Base-by-base conservation (phyloP, 2,329 filamentous ascomycete species). In the Teratosphaeria nubilosa region DNA sequence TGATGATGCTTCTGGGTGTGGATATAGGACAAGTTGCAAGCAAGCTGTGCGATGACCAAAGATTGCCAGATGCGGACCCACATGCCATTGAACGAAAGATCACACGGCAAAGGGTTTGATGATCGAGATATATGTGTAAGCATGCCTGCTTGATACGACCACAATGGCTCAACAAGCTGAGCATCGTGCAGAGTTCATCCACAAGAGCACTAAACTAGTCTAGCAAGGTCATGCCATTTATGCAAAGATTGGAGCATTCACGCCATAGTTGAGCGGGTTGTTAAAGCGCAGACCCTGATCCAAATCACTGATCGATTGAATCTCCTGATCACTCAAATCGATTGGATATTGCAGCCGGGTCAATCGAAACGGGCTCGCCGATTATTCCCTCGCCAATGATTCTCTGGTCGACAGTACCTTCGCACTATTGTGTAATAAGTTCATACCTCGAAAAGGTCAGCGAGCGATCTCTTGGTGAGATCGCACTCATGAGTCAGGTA, bases 201-300 rank as follows among this genome's bases (percentile, higher is more conserved):
- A 52, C 20, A 14, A 14, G 50, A 14, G 50, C 24, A 1, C 27
- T 20, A 5, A 25, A n/a, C 34, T 41, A 41, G 41, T 53, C 31
- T 53, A 34, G 51, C 51, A 53, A 30, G 16, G 25, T 54, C 52
- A 54, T 34, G 7, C 16, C 45, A 37, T 53, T 53, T 79, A 82
- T 63, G 74, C 76, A 66, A 82, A 83, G 65, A 82, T 82, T 55
- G 79, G 77, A 56, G 80, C 71, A 37, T 79, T 71, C 52, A 77
- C 75, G 60, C 81, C 78, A 69, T 79, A 74, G 37, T 62, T 61
- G 51, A 62, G 34, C 48, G 87, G 88, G 75, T 90, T 84, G 76
- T 91, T 91, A 76, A 91, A 91, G 68, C 87, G 82, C 70, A 90
- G 76, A 63, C 80, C 78, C 66, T 78, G 75, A 72, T 91, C 82